phyloP scores from a whole-genome alignment of 2,329 filamentous ascomycete genomes.

The Setomelanomma holmii region DNA sequence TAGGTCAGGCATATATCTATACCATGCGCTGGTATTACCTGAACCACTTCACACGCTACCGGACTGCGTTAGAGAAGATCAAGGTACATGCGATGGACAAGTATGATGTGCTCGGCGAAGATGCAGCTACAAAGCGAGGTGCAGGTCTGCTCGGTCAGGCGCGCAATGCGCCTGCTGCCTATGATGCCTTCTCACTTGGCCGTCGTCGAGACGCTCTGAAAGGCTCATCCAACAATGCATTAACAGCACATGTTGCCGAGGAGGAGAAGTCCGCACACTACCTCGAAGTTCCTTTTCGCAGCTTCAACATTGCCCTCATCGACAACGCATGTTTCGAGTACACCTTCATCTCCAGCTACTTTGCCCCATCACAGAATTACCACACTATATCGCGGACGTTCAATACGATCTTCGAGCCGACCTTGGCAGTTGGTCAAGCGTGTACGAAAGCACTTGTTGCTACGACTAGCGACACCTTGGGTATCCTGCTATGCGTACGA shows the following conservation, averaged over 20 bases:
- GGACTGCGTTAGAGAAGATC: constrained; percentile 81
- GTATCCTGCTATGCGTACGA: constrained; percentile 87
- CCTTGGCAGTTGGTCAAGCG: constrained; percentile 80
- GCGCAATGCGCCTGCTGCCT: constrained; percentile 62
- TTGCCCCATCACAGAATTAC: constrained; percentile 77
- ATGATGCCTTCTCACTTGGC: constrained; percentile 90
- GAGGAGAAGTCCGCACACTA: constrained; percentile 87
- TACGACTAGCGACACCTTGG: constrained; percentile 82
- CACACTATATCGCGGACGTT: constrained; percentile 83
- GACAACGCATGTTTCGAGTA: constrained; percentile 97
- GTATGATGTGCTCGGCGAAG: constrained; percentile 81
- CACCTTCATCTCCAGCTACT: constrained; percentile 89
- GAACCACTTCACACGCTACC: constrained; percentile 89
- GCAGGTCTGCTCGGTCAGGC: constrained; percentile 48
- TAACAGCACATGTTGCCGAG: constrained; percentile 89
- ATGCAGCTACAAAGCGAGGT: constrained; percentile 71
- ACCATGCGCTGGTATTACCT: constrained; percentile 99
- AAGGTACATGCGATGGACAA: constrained; percentile 84
- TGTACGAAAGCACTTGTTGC: constrained; percentile 79
- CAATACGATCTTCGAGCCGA: constrained; percentile 85
- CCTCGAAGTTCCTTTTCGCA: constrained; percentile 87
- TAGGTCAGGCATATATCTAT: constrained; percentile 92
- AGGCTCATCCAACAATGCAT: constrained; percentile 73
- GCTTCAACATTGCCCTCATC: constrained; percentile 91
- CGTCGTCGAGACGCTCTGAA: constrained; percentile 83